A percentile compares a stretch with the other conserved stretches of the same genome.
Evolutionary conservation across 2,329 filamentous ascomycete species (phyloP).

Genomic region (Westerdykella aurantiaca): DNA sequence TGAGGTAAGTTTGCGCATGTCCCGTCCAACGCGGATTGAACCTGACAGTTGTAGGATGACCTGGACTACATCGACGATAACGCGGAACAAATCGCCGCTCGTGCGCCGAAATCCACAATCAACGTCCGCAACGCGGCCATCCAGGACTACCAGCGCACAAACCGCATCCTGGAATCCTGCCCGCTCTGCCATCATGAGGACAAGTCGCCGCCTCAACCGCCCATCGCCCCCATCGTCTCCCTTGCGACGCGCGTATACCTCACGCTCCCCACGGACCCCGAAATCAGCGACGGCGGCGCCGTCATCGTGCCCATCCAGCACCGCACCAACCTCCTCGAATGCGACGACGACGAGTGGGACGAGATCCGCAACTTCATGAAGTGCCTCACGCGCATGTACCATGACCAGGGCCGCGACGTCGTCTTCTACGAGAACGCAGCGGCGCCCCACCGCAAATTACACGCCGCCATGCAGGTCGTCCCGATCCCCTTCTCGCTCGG

Average conservation of each 20-base stretch:
- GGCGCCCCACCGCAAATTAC: conserved; percentile 66
- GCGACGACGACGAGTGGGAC: conserved; percentile 98
- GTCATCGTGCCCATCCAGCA: conserved; percentile 88
- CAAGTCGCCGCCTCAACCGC: conserved; percentile 57
- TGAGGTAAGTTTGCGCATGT: conserved; percentile 45
- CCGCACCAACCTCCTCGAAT: conserved; percentile 85
- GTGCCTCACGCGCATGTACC: conserved; percentile 85
- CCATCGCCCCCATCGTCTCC: conserved; percentile 77
- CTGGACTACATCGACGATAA: conserved; percentile 98
- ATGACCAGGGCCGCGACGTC: conserved; percentile 84
- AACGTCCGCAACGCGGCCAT: conserved; percentile 86
- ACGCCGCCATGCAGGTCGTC: conserved; percentile 80
- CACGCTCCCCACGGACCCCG: conserved; percentile 83
- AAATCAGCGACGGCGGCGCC: conserved; percentile 74
- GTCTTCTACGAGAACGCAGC: conserved; percentile 98
- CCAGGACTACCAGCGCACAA: conserved; percentile 82
- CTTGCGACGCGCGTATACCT: conserved; percentile 81
- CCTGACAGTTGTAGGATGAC: conserved; percentile 53
- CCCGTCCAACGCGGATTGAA: conserved; percentile 4
- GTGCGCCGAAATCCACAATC: conserved; percentile 80
- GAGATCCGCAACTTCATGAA: conserved; percentile 99
- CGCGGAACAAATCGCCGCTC: conserved; percentile 77
- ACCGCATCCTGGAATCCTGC: conserved; percentile 77
- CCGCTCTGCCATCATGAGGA: conserved; percentile 93
- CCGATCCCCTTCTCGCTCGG: conserved; percentile 89